Evolutionary conservation across 192 early-diverging fungal genomes (phyloP), one percentile per base, ranked within the genome.

Genomic region (Coemansia sp.): DNA sequence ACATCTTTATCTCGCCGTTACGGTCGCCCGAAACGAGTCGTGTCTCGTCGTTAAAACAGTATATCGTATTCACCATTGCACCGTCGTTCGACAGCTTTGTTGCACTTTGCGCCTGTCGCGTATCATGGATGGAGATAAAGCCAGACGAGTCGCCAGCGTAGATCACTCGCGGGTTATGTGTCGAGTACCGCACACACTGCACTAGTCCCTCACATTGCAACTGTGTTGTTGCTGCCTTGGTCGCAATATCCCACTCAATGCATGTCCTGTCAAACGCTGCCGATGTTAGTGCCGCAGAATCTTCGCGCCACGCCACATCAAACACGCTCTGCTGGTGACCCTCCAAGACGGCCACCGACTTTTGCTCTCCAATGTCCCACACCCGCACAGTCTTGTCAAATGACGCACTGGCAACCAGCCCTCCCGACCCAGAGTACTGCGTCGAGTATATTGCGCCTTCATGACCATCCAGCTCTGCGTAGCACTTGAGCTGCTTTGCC

Each of bases 371-470:
- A 14, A 76, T 80, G 71, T 97, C 95, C 94, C 95, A 98, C 37
- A 98, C 86, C 57, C 94, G 85, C 37, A 98, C 88, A 8, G 94
- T 92, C 77, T 93, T 93, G 83, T 98, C 96, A 84, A 98, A 97
- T 10, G 94, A 95, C 6, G 94, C 96, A 6, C 95, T 93, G 4
- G 91, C 94, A 6, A 98, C 79, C 39, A 90, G 88, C 34, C 87
- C 86, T 24, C 92, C 94, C 57, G 89, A 86, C 6, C 90, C 92
- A 13, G 96, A 94, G 74, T 93, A 98, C 66, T 93, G 88, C 6
- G 94, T 87, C 9, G 91, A 79, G 81, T 97, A 96, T n/a, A 98
- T 89, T 9, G 95, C 96, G 2, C 95, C 96, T 29, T 66, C 77
- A 72, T 98, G 96, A 16, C 94, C 94, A 80, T 95, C 81, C 31